phyloP scores from a whole-genome alignment of 768 basidiomycete species.

The Daedalea quercina region DNA sequence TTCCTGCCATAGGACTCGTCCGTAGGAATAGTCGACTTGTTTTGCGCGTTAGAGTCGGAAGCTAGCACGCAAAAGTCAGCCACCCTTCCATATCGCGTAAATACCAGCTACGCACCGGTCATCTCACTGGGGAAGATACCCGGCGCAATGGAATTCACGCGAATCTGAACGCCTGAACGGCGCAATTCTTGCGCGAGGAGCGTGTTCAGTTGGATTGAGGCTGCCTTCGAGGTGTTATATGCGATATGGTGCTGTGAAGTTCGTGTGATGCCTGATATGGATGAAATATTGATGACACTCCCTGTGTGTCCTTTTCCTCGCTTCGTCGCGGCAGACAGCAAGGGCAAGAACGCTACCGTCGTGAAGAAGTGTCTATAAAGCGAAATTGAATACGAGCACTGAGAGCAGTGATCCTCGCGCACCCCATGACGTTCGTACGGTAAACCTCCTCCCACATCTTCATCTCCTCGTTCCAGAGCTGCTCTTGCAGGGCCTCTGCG shows the following conservation, averaged over 20 bases:
- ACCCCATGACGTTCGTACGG: conserved; percentile 28
- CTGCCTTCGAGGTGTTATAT: conserved; percentile 39
- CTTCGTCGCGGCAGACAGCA: conserved; percentile 30
- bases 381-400: neutral
- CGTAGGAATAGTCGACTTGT: conserved; percentile 26
- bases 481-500: conserved; percentile 18
- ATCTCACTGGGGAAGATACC: conserved; percentile 33
- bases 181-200: conserved; percentile 31
- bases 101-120: conserved; percentile 18
- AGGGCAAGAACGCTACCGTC: conserved; percentile 37
- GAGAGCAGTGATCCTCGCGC: neutral
- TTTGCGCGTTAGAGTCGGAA: conserved; percentile 22
- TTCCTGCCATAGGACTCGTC: conserved; percentile 24
- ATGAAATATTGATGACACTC: conserved; percentile 35
- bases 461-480: conserved; percentile 24
- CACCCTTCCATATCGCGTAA: neutral
- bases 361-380: conserved; percentile 32
- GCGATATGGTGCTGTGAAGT: conserved; percentile 36
- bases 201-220: conserved; percentile 27
- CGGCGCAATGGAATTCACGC: conserved; percentile 31
- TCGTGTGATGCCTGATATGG: conserved; percentile 35
- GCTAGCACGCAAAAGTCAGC: conserved; percentile 3
- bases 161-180: conserved; percentile 22
- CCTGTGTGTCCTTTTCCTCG: conserved; percentile 23
- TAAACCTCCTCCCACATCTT: conserved; percentile 26